A percentile compares a stretch with the other conserved stretches of the same genome.
Conservation (phyloP, 2,329 filamentous ascomycete genomes). For the Apiospora hydei region DNA sequence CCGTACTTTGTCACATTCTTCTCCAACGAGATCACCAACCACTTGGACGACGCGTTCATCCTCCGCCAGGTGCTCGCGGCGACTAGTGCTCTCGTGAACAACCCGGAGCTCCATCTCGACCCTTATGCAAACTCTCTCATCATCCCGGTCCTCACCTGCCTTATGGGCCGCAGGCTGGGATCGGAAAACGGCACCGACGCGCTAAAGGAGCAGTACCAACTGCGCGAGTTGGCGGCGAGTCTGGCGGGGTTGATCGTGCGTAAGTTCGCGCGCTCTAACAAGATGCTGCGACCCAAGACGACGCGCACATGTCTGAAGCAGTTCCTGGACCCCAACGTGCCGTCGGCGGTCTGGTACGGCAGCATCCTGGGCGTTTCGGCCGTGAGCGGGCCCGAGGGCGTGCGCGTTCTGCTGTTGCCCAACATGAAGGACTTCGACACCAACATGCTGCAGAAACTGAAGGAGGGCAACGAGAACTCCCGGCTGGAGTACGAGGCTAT, state of each 20-base stretch:
- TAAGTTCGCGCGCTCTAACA: conserved; percentile 82
- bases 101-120: conserved; percentile 77
- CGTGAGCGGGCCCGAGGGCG: conserved; percentile 72
- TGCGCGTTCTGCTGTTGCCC: conserved; percentile 62
- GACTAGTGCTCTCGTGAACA: conserved; percentile 82
- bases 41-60: conserved; percentile 87
- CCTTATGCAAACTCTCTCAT: conserved; percentile 72
- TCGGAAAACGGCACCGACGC: conserved; percentile 58
- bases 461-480: conserved; percentile 53
- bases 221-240: conserved; percentile 85
- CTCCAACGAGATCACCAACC: conserved; percentile 94
- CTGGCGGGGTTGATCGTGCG: conserved; percentile 80
- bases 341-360: conserved; percentile 86
- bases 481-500: conserved; percentile 61
- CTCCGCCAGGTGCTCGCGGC: conserved; percentile 93
- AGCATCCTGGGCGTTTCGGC: conserved; percentile 81
- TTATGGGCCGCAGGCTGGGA: conserved; percentile 84
- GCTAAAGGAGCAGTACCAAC: conserved; percentile 72
- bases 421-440: conserved; percentile 63
- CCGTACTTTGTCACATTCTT: conserved; percentile 98
- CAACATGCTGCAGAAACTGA: conserved; percentile 60
- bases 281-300: conserved; percentile 84
- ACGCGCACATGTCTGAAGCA: conserved; percentile 92
- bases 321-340: conserved; percentile 86
- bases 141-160: conserved; percentile 88